These are phyloP conservation scores for Castanospermum australe DNA, from an alignment of 306 rosid genomes.

Conservation along the genomic window DNA sequence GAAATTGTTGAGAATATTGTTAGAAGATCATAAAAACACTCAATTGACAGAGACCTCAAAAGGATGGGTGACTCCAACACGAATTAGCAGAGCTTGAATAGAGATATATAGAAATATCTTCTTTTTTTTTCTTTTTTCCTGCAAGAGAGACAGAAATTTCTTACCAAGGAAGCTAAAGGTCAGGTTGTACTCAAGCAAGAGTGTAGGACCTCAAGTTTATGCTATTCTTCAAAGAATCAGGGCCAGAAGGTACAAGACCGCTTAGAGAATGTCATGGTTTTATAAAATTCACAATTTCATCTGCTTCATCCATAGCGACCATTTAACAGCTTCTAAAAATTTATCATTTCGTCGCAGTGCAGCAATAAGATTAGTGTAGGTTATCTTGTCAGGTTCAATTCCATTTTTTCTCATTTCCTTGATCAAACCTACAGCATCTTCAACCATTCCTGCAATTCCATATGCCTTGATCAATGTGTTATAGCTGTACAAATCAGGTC, in stretches of 20 bases:
- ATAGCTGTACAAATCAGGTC: slow-evolving; percentile 84
- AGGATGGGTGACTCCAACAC: neutral
- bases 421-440: slow-evolving; percentile 75
- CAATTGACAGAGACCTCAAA: neutral
- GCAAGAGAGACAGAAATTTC: slow-evolving; percentile 7
- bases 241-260: slow-evolving; percentile 8
- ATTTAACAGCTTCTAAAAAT: slow-evolving; percentile 88
- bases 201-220: slow-evolving; percentile 1
- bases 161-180: slow-evolving; percentile 15
- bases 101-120: neutral
- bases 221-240: slow-evolving; percentile 7
- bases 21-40: neutral
- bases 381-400: slow-evolving; percentile 78
- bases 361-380: slow-evolving; percentile 66
- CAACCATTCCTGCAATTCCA: slow-evolving; percentile 95
- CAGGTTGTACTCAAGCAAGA: slow-evolving; percentile 10
- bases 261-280: slow-evolving; percentile 7
- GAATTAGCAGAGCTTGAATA: neutral
- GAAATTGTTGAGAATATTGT: neutral
- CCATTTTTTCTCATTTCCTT: slow-evolving; percentile 87
- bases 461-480: slow-evolving; percentile 89
- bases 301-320: slow-evolving; percentile 99
- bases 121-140: neutral
- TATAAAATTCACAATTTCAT: slow-evolving; percentile 48
- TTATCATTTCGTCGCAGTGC: slow-evolving; percentile 73